These are phyloP conservation scores for Xenosphaeropsis pyriputrescens DNA, from an alignment of 2,329 filamentous ascomycete species.

Conservation along the genomic window DNA sequence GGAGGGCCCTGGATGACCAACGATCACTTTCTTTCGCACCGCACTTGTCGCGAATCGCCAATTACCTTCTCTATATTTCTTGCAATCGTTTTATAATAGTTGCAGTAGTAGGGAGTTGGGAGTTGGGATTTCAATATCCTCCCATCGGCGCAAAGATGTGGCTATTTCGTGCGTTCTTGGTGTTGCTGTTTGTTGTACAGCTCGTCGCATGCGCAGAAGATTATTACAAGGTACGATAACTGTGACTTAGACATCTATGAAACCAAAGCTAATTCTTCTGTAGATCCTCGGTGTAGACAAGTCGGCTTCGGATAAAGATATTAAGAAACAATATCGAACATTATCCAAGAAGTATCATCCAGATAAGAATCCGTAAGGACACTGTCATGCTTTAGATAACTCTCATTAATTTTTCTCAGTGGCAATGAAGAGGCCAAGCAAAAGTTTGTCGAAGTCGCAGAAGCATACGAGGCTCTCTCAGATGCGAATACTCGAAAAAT, in stretches of 20 bases:
- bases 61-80: too few species aligned
- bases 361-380: constrained; percentile 87
- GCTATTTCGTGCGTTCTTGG: constrained; percentile 32
- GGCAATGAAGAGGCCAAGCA: constrained; percentile 66
- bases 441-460: constrained; percentile 87
- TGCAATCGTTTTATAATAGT: too few species aligned
- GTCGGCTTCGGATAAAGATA: constrained; percentile 68
- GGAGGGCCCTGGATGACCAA: too few species aligned
- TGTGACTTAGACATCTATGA: too few species aligned
- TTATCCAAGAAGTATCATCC: constrained; percentile 94
- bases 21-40: too few species aligned
- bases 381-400: background rate
- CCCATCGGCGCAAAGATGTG: constrained; percentile 24
- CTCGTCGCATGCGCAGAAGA: constrained; percentile 49
- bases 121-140: too few species aligned
- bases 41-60: too few species aligned
- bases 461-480: constrained; percentile 87
- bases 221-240: constrained; percentile 54
- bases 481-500: constrained; percentile 68
- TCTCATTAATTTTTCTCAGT: constrained; percentile 25
- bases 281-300: constrained; percentile 70
- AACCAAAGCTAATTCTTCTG: constrained; percentile 4
- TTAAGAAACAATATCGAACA: constrained; percentile 85
- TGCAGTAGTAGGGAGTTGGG: too few species aligned
- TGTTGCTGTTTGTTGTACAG: constrained; percentile 38